phyloP scores from a whole-genome alignment of 305 asterid species.

The Coffea humblotiana region DNA sequence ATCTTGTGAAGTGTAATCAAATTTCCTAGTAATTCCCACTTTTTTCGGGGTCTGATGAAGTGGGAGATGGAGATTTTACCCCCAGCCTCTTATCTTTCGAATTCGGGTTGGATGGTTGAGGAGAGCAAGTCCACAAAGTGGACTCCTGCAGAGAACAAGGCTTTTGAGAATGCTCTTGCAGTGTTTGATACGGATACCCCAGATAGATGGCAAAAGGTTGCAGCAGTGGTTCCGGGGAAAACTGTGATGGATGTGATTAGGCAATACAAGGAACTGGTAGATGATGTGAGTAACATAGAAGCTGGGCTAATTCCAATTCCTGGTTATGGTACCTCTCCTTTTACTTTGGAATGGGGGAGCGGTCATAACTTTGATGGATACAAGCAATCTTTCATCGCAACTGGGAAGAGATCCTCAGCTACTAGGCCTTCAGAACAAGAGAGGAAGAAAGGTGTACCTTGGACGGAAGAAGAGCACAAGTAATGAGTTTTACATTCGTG shows the following conservation, averaged over 20 bases:
- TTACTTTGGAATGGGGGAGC: slow-evolving; percentile 80
- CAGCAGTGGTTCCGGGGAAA: slow-evolving; percentile 91
- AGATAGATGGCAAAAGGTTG: slow-evolving; percentile 87
- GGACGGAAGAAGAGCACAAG: slow-evolving; percentile 98
- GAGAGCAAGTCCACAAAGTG: slow-evolving; percentile 58
- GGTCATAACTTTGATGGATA: slow-evolving; percentile 44
- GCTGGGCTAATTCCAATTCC: slow-evolving; percentile 83
- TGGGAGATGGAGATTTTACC: slow-evolving; percentile 87
- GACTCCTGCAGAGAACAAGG: slow-evolving; percentile 88
- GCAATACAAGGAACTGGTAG: slow-evolving; percentile 79
- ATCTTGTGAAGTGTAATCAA: neutral
- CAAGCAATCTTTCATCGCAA: slow-evolving; percentile 43
- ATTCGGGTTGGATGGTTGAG: slow-evolving; percentile 57
- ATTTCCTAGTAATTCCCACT: slow-evolving; percentile 3
- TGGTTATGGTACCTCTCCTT: slow-evolving; percentile 61
- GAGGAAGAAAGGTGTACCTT: slow-evolving; percentile 90
- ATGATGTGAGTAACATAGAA: slow-evolving; percentile 84
- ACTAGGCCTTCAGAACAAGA: slow-evolving; percentile 69
- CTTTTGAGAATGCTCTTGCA: slow-evolving; percentile 92
- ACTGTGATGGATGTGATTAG: slow-evolving; percentile 71
- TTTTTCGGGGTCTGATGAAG: slow-evolving; percentile 29
- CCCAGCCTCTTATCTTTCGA: slow-evolving; percentile 55
- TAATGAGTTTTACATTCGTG: slow-evolving; percentile 26
- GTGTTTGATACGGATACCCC: slow-evolving; percentile 79
- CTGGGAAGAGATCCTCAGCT: slow-evolving; percentile 46